Base-by-base conservation (phyloP, 2,329 filamentous ascomycete genomes). In the Coniella vitis region DNA sequence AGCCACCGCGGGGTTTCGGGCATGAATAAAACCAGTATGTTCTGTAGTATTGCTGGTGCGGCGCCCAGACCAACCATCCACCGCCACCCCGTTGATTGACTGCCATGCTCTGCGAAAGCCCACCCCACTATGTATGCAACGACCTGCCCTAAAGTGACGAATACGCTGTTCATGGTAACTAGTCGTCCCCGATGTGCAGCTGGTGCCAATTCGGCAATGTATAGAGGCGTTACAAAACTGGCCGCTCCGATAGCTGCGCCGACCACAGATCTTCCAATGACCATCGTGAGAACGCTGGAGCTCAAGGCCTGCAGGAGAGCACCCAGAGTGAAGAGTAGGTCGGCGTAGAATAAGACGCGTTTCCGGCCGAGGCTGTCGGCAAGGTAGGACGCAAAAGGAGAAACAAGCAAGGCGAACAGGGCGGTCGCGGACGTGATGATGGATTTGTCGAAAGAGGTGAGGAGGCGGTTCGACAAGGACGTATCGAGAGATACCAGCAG, bases 31-130 rank as follows among this genome's bases (percentile, higher is more conserved):
- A 96, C 69, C 47, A 94, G 69, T 0, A 73, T 62, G 4, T 80
- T 77, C 63, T 96, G 91, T 3, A 90, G 48, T 0, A 78, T 64
- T 0, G 90, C 90, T 0, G 91, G 91, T 21, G 85, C 54, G 8
- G 86, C 86, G 1, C 90, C 91, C 0, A 96, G 66, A 0, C 90
- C 90, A 0, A 96, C 90, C 79, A 95, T 90, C 83, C 87, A 94
- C 43, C 89, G 75, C 90, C 91, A 97, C 1, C 86, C 88, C 12
- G 75, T 77, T 32, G 60, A 61, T 19, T 63, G 57, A 49, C 69
- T 64, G 0, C 71, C 77, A 50, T 72, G 71, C 48, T 77, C 74
- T 5, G 81, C 76, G 40, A 95, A 84, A 0, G 74, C 65, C 85
- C 87, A 95, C 1, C 91, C 91, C 7, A 90, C 69, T 2, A 94